Conservation (phyloP, 257 asterid genomes). For the Orobanche coerulescens region DNA sequence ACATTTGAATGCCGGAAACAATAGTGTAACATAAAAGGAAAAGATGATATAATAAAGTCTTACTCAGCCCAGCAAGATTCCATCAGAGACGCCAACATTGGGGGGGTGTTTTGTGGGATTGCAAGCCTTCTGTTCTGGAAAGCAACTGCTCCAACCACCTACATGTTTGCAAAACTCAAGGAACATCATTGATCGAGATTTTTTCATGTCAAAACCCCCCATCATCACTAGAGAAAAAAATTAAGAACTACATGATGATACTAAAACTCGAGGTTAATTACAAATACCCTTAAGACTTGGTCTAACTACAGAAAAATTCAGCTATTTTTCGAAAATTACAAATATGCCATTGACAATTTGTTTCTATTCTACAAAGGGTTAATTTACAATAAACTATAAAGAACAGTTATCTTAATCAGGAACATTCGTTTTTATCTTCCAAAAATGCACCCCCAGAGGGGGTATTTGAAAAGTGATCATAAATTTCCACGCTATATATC, state of each 20-base stretch:
- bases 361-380: too few species aligned
- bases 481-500: too few species aligned
- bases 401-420: too few species aligned
- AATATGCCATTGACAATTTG: too few species aligned
- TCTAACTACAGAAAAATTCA: neutral
- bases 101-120: conserved; percentile 66
- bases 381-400: too few species aligned
- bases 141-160: conserved; percentile 99
- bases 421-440: too few species aligned
- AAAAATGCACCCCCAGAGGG: too few species aligned
- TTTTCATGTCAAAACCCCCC: neutral
- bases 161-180: neutral
- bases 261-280: neutral
- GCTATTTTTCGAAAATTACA: too few species aligned
- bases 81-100: conserved; percentile 61
- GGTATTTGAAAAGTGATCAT: too few species aligned
- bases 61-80: conserved; percentile 98
- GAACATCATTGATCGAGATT: neutral
- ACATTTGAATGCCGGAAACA: neutral
- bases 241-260: neutral
- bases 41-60: conserved; percentile 18
- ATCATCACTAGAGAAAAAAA: neutral
- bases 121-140: conserved; percentile 85
- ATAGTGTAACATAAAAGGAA: neutral
- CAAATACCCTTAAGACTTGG: neutral